A percentile compares a stretch with the other conserved stretches of the same genome.
Conservation (phyloP, 331 rosid species). For the Stylosanthes scabra region DNA sequence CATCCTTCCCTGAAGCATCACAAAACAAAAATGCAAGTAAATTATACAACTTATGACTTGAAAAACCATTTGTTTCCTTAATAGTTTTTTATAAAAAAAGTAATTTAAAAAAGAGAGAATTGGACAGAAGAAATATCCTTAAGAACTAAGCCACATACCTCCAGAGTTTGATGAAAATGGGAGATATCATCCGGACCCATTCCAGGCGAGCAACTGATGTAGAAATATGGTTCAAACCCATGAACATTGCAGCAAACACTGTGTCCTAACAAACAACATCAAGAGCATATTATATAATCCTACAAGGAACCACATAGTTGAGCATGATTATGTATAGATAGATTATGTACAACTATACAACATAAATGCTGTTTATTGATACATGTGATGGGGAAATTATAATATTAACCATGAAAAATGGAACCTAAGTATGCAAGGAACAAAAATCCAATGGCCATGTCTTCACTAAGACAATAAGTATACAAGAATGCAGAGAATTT, state of each 20-base stretch:
- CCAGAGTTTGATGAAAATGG: conserved; percentile 71
- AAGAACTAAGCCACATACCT: conserved; percentile 59
- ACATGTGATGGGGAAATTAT: conserved; percentile 24
- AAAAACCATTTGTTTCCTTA: neutral
- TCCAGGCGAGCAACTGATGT: conserved; percentile 83
- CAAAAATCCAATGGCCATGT: neutral
- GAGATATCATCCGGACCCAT: conserved; percentile 94
- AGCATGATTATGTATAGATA: neutral
- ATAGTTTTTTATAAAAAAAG: neutral
- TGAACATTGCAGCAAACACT: conserved; percentile 96
- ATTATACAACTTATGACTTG: conserved; percentile 19
- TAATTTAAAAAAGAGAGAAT: neutral
- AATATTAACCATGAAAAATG: conserved; percentile 12
- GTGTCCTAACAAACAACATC: conserved; percentile 62
- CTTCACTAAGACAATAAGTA: neutral
- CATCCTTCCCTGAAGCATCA: conserved; percentile 77
- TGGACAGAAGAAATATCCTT: neutral
- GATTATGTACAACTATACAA: conserved; percentile 4
- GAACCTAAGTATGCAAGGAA: conserved; percentile 18
- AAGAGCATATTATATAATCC: conserved; percentile 30
- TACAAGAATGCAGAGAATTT: neutral
- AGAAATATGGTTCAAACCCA: conserved; percentile 97
- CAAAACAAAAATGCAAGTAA: conserved; percentile 22
- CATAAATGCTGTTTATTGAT: conserved; percentile 9
- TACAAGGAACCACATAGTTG: neutral